These are phyloP conservation scores for Podospora fimiseda DNA, from an alignment of 495 filamentous ascomycete genomes.

Conservation along the genomic window DNA sequence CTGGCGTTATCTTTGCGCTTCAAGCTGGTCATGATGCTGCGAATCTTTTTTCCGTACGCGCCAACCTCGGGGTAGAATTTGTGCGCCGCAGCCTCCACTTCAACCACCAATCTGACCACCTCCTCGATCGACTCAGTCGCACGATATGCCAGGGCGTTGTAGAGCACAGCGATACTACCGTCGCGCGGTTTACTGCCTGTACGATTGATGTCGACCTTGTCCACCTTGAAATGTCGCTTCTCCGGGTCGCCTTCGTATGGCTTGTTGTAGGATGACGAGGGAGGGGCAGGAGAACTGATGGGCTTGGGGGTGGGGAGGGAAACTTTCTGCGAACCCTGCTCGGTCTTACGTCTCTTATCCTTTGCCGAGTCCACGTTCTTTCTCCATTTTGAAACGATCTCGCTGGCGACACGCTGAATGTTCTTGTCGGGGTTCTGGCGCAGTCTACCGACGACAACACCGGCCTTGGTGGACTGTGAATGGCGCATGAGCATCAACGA, in stretches of 20 bases:
- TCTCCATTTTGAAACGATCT: slow-evolving; percentile 85
- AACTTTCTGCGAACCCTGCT: slow-evolving; percentile 26
- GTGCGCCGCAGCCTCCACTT: slow-evolving; percentile 67
- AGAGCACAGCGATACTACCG: slow-evolving; percentile 81
- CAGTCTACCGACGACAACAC: slow-evolving; percentile 79
- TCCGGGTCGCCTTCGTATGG: slow-evolving; percentile 63
- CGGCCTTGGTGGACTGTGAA: slow-evolving; percentile 75
- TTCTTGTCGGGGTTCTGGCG: slow-evolving; percentile 67
- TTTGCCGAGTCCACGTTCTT: slow-evolving; percentile 66
- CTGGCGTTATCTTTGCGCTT: slow-evolving; percentile 82
- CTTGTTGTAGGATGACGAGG: slow-evolving; percentile 42
- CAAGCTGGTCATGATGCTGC: slow-evolving; percentile 85
- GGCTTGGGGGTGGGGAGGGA: slow-evolving; percentile 32
- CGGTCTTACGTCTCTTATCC: slow-evolving; percentile 50
- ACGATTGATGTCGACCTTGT: slow-evolving; percentile 63
- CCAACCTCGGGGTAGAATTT: slow-evolving; percentile 54
- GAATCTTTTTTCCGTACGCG: slow-evolving; percentile 76
- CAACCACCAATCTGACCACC: slow-evolving; percentile 60
- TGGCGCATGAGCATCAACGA: neutral
- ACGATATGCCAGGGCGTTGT: slow-evolving; percentile 68
- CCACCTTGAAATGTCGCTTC: slow-evolving; percentile 71
- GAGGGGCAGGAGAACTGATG: slow-evolving; percentile 37
- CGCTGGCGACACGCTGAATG: slow-evolving; percentile 64
- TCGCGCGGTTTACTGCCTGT: slow-evolving; percentile 70
- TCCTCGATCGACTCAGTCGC: slow-evolving; percentile 48